Conservation (phyloP, 2,329 filamentous ascomycete species). For the Chrysoporthe puriensis region DNA sequence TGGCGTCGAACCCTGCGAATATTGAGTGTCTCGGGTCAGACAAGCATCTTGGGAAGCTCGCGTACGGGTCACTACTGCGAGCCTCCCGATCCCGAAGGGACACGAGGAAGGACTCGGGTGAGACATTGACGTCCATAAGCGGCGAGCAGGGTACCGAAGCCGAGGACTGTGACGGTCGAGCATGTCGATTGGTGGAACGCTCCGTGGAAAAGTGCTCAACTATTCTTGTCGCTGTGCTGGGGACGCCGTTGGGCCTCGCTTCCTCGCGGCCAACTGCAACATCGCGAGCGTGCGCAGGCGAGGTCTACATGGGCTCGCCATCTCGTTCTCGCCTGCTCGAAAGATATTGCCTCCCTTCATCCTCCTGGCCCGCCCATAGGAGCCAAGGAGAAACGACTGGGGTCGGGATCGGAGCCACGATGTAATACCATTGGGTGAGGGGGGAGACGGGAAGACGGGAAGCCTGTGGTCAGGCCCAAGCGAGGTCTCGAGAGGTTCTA, state of each 20-base stretch:
- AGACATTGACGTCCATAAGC: constrained; percentile 23
- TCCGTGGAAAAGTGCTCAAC: constrained; percentile 16
- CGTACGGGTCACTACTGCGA: constrained; percentile 24
- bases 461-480: too few relatives aligned
- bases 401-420: too few relatives aligned
- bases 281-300: neutral
- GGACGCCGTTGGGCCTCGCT: neutral
- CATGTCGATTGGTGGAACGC: constrained; percentile 4
- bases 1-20: constrained; percentile 1
- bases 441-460: too few relatives aligned
- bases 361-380: too few relatives aligned
- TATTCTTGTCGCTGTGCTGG: neutral
- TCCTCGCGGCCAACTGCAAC: neutral
- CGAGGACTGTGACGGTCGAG: constrained; percentile 10
- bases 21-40: constrained; percentile 20
- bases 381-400: too few relatives aligned
- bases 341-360: too few relatives aligned
- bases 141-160: constrained; percentile 18
- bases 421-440: too few relatives aligned
- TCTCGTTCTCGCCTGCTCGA: neutral
- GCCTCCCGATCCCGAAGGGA: constrained; percentile 23
- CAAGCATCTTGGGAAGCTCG: constrained; percentile 28
- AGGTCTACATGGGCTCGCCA: neutral
- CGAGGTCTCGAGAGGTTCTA: too few relatives aligned
- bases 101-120: constrained; percentile 18